Conservation (phyloP, 176 grass and related monocot species). For the Cenchrus fungigraminus region DNA sequence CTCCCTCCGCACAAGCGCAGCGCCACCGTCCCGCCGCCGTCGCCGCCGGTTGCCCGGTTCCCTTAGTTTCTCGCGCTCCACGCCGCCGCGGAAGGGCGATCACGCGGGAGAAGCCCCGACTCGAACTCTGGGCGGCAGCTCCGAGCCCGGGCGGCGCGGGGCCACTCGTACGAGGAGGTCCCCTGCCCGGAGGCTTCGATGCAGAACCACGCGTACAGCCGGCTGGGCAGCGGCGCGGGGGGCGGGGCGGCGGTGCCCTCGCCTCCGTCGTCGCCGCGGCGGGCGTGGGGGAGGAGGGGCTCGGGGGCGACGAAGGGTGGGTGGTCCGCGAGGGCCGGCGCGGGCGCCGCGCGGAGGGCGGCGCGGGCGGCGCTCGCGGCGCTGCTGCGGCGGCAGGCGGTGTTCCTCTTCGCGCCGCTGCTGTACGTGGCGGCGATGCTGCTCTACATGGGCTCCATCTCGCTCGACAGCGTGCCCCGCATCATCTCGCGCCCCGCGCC, state of each 20-base stretch:
- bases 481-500: constrained; percentile 81
- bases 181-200: constrained; percentile 35
- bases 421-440: constrained; percentile 91
- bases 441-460: constrained; percentile 90
- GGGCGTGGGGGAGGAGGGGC: constrained; percentile 59
- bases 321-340: neutral
- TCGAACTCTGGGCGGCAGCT: constrained; percentile 16
- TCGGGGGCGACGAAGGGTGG: constrained; percentile 37
- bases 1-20: neutral
- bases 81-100: constrained; percentile 14
- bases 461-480: constrained; percentile 82
- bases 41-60: neutral
- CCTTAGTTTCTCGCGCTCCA: neutral
- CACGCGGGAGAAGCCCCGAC: constrained; percentile 21
- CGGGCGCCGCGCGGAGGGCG: constrained; percentile 46
- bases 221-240: constrained; percentile 66
- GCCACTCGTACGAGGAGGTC: constrained; percentile 5
- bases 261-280: constrained; percentile 69
- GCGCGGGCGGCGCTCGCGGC: constrained; percentile 58
- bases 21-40: constrained; percentile 1
- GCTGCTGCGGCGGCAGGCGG: constrained; percentile 85
- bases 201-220: constrained; percentile 72
- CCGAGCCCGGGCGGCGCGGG: neutral
- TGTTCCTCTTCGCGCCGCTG: constrained; percentile 96
- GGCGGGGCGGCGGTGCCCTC: constrained; percentile 49